Conservation (phyloP, 2,329 filamentous ascomycete genomes). For the Madurella fahalii region DNA sequence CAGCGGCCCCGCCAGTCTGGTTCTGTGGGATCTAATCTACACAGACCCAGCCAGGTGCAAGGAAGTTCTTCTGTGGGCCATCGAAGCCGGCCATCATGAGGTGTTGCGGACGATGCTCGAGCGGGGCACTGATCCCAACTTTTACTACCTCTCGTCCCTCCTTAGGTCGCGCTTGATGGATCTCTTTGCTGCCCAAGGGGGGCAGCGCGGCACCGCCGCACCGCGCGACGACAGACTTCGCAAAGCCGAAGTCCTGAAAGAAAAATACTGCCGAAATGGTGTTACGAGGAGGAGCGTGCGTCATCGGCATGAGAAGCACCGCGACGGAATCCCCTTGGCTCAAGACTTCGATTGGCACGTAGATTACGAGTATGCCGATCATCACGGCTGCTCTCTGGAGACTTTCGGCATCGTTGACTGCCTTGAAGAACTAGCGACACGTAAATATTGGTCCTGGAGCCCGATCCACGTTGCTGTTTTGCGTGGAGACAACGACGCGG, state of each 20-base stretch:
- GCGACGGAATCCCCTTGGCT: not conserved
- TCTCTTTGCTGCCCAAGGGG: not conserved
- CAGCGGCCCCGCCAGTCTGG: not conserved
- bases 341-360: not conserved
- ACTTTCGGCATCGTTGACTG: not conserved
- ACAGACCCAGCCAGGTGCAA: not conserved
- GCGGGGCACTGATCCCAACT: not conserved
- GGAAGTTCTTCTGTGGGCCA: slow-evolving; percentile 9
- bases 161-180: not conserved
- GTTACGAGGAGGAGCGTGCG: not conserved
- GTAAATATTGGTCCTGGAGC: slow-evolving; percentile 1
- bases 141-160: not conserved
- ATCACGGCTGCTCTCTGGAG: not conserved
- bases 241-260: not conserved
- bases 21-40: not conserved
- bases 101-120: not conserved
- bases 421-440: not conserved
- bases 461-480: slow-evolving; percentile 1
- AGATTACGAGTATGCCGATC: not conserved
- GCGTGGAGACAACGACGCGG: not conserved
- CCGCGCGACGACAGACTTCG: not conserved
- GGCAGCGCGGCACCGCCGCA: not conserved
- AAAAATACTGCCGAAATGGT: not conserved
- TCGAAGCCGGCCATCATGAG: not conserved
- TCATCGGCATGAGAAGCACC: too few relatives aligned